Evolutionary conservation across 768 basidiomycete species (phyloP).

Genomic region (Rhodotorula toruloides): DNA sequence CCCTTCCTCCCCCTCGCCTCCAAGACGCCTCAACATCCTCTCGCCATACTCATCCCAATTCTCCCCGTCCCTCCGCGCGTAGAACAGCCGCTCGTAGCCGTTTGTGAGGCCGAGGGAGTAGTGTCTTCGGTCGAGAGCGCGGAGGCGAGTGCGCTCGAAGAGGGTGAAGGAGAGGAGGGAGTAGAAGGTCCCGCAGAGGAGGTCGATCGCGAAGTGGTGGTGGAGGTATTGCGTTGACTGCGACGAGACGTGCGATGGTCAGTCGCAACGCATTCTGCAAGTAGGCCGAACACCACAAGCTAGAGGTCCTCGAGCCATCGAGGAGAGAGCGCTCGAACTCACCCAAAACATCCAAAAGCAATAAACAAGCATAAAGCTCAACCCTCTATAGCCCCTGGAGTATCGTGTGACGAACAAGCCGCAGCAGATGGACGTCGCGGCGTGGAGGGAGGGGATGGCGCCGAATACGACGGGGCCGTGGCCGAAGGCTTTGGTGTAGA

Average conservation of each 20-base stretch:
- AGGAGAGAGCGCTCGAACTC: no score
- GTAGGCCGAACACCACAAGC: no score
- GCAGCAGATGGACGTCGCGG: constrained; percentile 34
- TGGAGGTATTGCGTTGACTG: constrained; percentile 32
- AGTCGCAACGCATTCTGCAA: no score
- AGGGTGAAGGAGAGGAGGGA: constrained; percentile 28
- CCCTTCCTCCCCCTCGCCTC: not conserved
- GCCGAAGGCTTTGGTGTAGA: constrained; percentile 36
- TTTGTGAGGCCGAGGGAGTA: constrained; percentile 28
- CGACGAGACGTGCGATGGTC: not conserved
- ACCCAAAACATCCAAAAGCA: constrained; percentile 21
- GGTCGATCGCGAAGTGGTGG: constrained; percentile 37
- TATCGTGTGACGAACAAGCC: constrained; percentile 29
- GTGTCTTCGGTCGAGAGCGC: constrained; percentile 27
- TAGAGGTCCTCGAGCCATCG: no score
- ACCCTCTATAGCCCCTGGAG: constrained; percentile 19
- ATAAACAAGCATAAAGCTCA: constrained; percentile 26
- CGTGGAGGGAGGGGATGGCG: constrained; percentile 36
- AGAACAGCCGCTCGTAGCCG: constrained; percentile 26
- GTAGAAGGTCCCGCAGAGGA: constrained; percentile 33
- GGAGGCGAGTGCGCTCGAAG: constrained; percentile 28
- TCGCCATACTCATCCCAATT: constrained; percentile 24
- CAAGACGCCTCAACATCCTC: constrained; percentile 10
- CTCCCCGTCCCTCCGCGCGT: constrained; percentile 21
- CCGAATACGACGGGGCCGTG: constrained; percentile 34